Evolutionary conservation across 2,329 filamentous ascomycete genomes (phyloP).

Genomic region (Scedosporium boydii): DNA sequence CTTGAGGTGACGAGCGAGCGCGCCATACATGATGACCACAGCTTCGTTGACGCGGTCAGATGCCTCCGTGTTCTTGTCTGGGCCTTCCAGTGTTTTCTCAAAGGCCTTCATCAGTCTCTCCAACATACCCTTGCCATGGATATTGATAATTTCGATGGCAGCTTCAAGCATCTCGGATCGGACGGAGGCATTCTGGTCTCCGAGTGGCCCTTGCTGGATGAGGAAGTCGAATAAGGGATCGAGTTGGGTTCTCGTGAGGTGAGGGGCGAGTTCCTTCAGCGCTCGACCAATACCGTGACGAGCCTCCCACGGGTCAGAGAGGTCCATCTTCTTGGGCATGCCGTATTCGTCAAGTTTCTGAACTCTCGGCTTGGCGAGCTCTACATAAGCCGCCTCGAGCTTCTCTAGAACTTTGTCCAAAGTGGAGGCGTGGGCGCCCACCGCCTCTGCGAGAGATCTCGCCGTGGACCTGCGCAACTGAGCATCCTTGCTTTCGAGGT

Average conservation of each 20-base stretch:
- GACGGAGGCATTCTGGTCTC: constrained; percentile 68
- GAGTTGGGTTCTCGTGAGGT: constrained; percentile 60
- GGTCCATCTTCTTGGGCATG: constrained; percentile 83
- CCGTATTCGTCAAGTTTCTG: constrained; percentile 87
- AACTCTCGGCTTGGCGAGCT: constrained; percentile 71
- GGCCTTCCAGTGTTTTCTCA: constrained; percentile 76
- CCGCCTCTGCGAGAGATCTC: constrained; percentile 67
- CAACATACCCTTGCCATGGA: constrained; percentile 72
- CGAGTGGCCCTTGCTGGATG: constrained; percentile 78
- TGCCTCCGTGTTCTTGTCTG: constrained; percentile 70
- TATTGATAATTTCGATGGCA: constrained; percentile 69
- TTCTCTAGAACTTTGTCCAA: constrained; percentile 53
- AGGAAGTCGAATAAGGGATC: constrained; percentile 76
- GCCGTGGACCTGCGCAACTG: constrained; percentile 80
- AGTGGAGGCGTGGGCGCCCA: constrained; percentile 48
- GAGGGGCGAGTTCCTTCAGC: constrained; percentile 69
- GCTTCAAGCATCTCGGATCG: constrained; percentile 88
- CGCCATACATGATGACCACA: constrained; percentile 94
- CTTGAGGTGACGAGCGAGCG: constrained; percentile 78
- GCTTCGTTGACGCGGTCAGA: constrained; percentile 92
- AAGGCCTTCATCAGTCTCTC: constrained; percentile 89
- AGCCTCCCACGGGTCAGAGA: constrained; percentile 83
- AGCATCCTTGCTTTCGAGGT: constrained; percentile 68
- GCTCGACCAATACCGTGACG: constrained; percentile 82
- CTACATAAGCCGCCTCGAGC: constrained; percentile 62